Percentiles rank a stretch among this genome's conserved stretches.
phyloP scores from a whole-genome alignment of 2,329 filamentous ascomycete genomes.

The Coniochaeta sp. region DNA sequence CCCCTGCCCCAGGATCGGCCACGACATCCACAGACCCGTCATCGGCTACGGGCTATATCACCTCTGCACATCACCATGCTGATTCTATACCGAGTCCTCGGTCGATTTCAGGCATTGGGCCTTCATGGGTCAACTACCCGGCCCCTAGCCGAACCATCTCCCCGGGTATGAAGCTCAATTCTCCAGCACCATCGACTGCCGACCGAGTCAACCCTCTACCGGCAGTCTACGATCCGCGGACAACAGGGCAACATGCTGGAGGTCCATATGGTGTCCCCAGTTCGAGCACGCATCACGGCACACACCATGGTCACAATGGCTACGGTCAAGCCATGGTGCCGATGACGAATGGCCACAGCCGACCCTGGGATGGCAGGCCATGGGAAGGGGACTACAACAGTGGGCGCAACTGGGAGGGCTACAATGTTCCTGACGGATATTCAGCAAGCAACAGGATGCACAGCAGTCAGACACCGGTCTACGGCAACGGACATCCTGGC shows the following conservation, averaged over 20 bases:
- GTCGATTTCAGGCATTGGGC: conserved; percentile 39
- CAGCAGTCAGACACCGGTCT: background rate
- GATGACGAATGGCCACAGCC: background rate
- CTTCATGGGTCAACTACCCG: conserved; percentile 41
- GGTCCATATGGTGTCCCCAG: conserved; percentile 13
- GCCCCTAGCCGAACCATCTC: conserved; percentile 36
- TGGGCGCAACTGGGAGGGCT: conserved; percentile 1
- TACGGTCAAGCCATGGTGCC: background rate
- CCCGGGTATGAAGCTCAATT: conserved; percentile 29
- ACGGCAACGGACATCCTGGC: background rate
- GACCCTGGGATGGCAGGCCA: background rate
- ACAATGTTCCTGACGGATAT: background rate
- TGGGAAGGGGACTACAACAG: background rate
- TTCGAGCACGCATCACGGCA: background rate
- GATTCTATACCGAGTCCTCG: conserved; percentile 47
- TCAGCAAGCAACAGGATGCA: background rate
- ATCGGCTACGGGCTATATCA: conserved; percentile 30
- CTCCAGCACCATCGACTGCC: conserved; percentile 22
- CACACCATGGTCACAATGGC: background rate
- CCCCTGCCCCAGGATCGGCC: conserved; percentile 35
- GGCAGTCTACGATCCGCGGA: conserved; percentile 28
- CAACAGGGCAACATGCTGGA: conserved; percentile 11
- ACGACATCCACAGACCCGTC: conserved; percentile 27
- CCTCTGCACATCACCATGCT: conserved; percentile 32
- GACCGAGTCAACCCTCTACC: conserved; percentile 28